Evolutionary conservation across 805 yeast genomes (phyloP).

Genomic region (Metschnikowia drakensbergensis): DNA sequence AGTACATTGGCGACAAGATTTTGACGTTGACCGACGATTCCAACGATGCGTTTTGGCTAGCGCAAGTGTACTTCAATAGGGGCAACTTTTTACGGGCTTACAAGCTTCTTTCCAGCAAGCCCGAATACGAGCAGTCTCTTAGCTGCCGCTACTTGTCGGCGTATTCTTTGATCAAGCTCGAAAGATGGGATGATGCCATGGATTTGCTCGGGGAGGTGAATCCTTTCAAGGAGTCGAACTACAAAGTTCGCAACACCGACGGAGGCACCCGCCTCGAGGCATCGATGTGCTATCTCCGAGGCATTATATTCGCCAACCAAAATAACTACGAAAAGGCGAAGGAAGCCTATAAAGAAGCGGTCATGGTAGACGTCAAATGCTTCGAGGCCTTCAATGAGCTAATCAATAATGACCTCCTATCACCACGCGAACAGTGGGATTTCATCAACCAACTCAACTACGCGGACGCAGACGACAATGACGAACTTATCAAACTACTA

Average conservation of each 20-base stretch:
- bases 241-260: slow-evolving; percentile 51
- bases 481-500: slow-evolving; percentile 70
- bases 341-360: slow-evolving; percentile 82
- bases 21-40: slow-evolving; percentile 80
- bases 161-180: slow-evolving; percentile 64
- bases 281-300: slow-evolving; percentile 80
- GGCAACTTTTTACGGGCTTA: slow-evolving; percentile 80
- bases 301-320: slow-evolving; percentile 75
- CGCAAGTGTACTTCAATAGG: slow-evolving; percentile 76
- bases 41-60: slow-evolving; percentile 94
- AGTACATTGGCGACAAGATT: slow-evolving; percentile 87
- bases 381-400: slow-evolving; percentile 88
- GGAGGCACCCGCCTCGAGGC: slow-evolving; percentile 88
- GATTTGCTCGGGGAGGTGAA: slow-evolving; percentile 79
- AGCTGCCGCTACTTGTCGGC: slow-evolving; percentile 82
- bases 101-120: slow-evolving; percentile 54
- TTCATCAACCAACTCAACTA: slow-evolving; percentile 62
- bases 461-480: slow-evolving; percentile 71
- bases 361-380: slow-evolving; percentile 83
- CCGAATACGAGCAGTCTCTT: slow-evolving; percentile 55
- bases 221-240: slow-evolving; percentile 53
- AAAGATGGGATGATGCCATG: slow-evolving; percentile 83
- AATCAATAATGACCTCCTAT: slow-evolving; percentile 63
- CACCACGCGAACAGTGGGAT: slow-evolving; percentile 87
- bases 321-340: slow-evolving; percentile 84